Evolutionary conservation across 2,329 filamentous ascomycete genomes (phyloP), one percentile per base, ranked within the genome.

Genomic region (Teratosphaeria destructans): DNA sequence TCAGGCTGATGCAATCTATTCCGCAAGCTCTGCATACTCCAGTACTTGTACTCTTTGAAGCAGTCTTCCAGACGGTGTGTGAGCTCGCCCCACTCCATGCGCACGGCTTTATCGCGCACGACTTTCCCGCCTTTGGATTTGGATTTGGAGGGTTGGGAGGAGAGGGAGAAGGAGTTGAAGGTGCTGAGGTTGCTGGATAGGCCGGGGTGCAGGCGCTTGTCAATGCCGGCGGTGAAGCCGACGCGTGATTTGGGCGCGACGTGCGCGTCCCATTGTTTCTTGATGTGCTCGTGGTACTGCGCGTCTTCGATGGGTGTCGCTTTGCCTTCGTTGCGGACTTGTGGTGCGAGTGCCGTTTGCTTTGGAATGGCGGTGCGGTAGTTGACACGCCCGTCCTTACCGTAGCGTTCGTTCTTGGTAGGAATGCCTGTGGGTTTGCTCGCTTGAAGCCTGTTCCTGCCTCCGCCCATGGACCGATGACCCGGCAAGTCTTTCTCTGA

Each of bases 401-500:
- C 64, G 56, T 67, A 70, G n/a, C 65, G 64, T 34, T 68, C 66
- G 57, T 63, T 60, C 59, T 69, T 70, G 59, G 60, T 63, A 32
- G 60, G 63, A 11, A 64, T 59, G 34, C 63, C 63, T 8, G 55
- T 39, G 34, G 62, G 60, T 57, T 60, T 62, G 43, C 27, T 47
- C 23, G 55, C 39, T 53, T 54, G 37, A 14, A 58, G 37, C 58
- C 60, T 8, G 66, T 63, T 56, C 61, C 66, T 58, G 54, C 60
- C 23, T 58, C 60, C 43, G 56, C 57, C 55, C 57, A 52, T 39
- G 54, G 64, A 27, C 57, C 58, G 56, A 58, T 65, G 60, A 43
- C 89, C 89, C 0, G 91, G 89, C 26, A 96, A 81, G 69, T 97
- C 90, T 72, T 95, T 91, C 75, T 99, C 94, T 49, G 88, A 91